A percentile compares a stretch with the other conserved stretches of the same genome.
phyloP scores from a whole-genome alignment of 2,329 filamentous ascomycete genomes.

The Emmonsiellopsis sp. region DNA sequence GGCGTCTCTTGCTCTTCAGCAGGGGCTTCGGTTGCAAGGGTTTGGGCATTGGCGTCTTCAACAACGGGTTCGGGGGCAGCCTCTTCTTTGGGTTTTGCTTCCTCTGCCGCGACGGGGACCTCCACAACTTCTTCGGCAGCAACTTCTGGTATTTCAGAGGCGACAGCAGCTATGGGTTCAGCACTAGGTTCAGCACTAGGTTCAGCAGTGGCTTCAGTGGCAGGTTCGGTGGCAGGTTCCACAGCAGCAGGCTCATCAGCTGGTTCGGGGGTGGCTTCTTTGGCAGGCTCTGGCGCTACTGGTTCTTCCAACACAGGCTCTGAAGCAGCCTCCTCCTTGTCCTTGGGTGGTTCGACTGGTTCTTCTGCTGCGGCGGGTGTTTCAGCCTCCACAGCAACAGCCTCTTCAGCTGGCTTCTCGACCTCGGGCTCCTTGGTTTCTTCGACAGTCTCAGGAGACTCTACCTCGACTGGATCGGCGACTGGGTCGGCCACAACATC shows the following conservation, averaged over 20 bases:
- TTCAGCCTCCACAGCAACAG: neutral
- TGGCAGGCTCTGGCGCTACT: neutral
- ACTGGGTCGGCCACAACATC: neutral
- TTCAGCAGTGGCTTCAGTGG: neutral
- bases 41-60: constrained; percentile 4
- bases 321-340: neutral
- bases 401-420: neutral
- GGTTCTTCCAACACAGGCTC: neutral
- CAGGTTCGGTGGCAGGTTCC: neutral
- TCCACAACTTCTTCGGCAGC: neutral
- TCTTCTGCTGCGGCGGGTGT: neutral
- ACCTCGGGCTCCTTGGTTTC: neutral
- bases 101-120: neutral
- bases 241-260: constrained; percentile 1
- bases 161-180: neutral
- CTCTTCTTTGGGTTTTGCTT: neutral
- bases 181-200: neutral
- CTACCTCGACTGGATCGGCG: neutral
- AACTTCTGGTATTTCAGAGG: neutral
- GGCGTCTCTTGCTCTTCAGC: too few species aligned
- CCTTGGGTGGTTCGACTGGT: neutral
- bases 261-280: neutral
- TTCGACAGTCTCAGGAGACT: neutral
- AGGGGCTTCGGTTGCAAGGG: constrained; percentile 1
- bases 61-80: neutral